Evolutionary conservation across 257 asterid species (phyloP), one percentile per base, ranked within the genome.

Genomic region (Solanum sitiens): DNA sequence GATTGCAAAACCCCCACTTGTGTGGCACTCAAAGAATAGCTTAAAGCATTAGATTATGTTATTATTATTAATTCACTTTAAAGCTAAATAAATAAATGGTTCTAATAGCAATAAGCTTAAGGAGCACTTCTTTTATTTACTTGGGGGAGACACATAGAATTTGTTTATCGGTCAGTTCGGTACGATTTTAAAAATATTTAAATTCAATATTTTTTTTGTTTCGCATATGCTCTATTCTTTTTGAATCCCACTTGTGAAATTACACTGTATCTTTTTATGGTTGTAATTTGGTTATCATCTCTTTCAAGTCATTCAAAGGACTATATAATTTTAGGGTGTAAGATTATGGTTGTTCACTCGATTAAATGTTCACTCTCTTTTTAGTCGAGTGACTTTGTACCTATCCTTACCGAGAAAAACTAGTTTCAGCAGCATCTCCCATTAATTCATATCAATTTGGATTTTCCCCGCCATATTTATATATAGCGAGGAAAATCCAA

Each of bases 1-100:
- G 89, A 74, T 86, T 88, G 86, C 85, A 88, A 88, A 50, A 35
- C 4, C 71, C 76, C 63, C 86, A 84, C 86, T 88, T 80, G 82
- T 42, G 73, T 85, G 87, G 59, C 76, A 27, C 84, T 76, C 47
- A n/a, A 77, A 77, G 44, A 50, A 87, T 8, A 84, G 42, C 67
- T 70, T 14, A 37, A 27, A 3, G n/a, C 16, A 45, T 79, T 59
- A 14, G 63, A 77, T 16, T 79, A 30, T 27, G 13, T 45, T 79
- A 84, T 42, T 40, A 33, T 53, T 79, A 59, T 20, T 59, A 77
- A 53, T 50, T 16, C n/a, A 71, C 50, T 72, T 65, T 85, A 80
- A 40, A 30, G 77, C 45, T 45, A 79, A 45, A 79, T 14, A 7
- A 44, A 45, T 15, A 82, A 87, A 87, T 90, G 77, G 68, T 87